phyloP scores from a whole-genome alignment of 805 yeast species.

The Alloascoidea hylecoeti region DNA sequence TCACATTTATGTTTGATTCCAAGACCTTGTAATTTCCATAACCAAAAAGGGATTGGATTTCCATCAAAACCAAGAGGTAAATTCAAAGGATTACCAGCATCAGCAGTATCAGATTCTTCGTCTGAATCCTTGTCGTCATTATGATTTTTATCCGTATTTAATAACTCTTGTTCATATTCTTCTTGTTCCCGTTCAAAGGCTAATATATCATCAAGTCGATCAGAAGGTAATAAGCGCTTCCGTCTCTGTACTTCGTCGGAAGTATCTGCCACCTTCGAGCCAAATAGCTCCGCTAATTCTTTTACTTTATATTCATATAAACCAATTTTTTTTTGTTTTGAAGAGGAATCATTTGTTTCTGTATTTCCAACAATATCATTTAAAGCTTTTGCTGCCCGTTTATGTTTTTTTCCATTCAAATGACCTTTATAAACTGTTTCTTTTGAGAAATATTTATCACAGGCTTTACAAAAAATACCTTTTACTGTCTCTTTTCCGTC shows the following conservation, averaged over 20 bases:
- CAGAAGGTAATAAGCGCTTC: slow-evolving; percentile 57
- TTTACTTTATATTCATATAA: slow-evolving; percentile 25
- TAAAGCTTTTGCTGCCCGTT: slow-evolving; percentile 24
- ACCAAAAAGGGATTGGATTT: slow-evolving; percentile 85
- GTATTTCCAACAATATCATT: slow-evolving; percentile 4
- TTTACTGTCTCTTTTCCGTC: slow-evolving; percentile 7
- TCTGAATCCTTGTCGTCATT: slow-evolving; percentile 12
- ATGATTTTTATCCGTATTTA: slow-evolving; percentile 4
- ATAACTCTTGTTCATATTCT: slow-evolving; percentile 12
- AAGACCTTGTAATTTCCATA: slow-evolving; percentile 80
- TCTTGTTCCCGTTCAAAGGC: slow-evolving; percentile 20
- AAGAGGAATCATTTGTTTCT: slow-evolving; percentile 1
- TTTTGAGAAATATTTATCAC: slow-evolving; percentile 51
- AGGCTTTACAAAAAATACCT: slow-evolving; percentile 41
- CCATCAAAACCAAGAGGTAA: slow-evolving; percentile 84
- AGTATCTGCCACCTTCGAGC: slow-evolving; percentile 31
- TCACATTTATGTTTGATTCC: slow-evolving; percentile 66
- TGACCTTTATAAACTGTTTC: slow-evolving; percentile 56
- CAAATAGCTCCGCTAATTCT: slow-evolving; percentile 22
- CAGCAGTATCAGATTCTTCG: slow-evolving; percentile 21
- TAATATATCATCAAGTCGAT: slow-evolving; percentile 40
- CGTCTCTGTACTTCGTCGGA: slow-evolving; percentile 49
- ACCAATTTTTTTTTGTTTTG: slow-evolving; percentile 11
- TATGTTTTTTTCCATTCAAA: slow-evolving; percentile 62
- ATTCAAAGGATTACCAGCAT: slow-evolving; percentile 31